These are phyloP conservation scores for Amylostereum chailletii DNA, from an alignment of 1,284 basidiomycete genomes.

Conservation along the genomic window DNA sequence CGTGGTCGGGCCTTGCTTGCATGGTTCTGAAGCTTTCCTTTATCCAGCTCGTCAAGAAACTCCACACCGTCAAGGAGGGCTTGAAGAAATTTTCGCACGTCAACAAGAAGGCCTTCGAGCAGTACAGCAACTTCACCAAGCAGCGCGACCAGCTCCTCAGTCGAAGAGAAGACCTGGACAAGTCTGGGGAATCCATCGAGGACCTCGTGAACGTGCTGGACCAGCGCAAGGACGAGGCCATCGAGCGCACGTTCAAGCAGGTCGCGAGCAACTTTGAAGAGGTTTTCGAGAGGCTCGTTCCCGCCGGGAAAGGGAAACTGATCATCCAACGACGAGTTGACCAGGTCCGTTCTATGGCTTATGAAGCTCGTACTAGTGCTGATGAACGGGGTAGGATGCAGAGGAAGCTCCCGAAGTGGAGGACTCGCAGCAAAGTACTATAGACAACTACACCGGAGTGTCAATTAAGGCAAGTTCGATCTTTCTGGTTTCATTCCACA, in stretches of 20 bases:
- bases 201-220: conserved; percentile 95
- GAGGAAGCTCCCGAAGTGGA: conserved; percentile 59
- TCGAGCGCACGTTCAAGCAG: conserved; percentile 97
- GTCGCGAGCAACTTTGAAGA: conserved; percentile 96
- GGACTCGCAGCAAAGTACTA: conserved; percentile 62
- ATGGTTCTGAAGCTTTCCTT: background rate
- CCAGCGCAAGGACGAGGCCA: conserved; percentile 96
- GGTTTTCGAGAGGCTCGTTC: conserved; percentile 96
- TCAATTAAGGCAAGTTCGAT: conserved; percentile 69
- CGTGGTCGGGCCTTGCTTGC: background rate
- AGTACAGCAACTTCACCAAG: conserved; percentile 96
- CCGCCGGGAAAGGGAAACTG: conserved; percentile 82
- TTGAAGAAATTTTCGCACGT: conserved; percentile 97
- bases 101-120: conserved; percentile 99
- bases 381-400: conserved; percentile 39
- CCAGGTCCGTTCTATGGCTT: conserved; percentile 40
- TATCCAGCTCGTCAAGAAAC: conserved; percentile 75
- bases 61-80: conserved; percentile 86
- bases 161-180: conserved; percentile 85
- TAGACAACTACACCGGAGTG: conserved; percentile 95
- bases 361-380: background rate
- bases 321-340: conserved; percentile 90
- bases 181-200: conserved; percentile 82
- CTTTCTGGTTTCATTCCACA: background rate
- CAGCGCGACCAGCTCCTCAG: conserved; percentile 88